Evolutionary conservation across 305 asterid species (phyloP), one percentile per base, ranked within the genome.

Genomic region (Fraxinus nigra): DNA sequence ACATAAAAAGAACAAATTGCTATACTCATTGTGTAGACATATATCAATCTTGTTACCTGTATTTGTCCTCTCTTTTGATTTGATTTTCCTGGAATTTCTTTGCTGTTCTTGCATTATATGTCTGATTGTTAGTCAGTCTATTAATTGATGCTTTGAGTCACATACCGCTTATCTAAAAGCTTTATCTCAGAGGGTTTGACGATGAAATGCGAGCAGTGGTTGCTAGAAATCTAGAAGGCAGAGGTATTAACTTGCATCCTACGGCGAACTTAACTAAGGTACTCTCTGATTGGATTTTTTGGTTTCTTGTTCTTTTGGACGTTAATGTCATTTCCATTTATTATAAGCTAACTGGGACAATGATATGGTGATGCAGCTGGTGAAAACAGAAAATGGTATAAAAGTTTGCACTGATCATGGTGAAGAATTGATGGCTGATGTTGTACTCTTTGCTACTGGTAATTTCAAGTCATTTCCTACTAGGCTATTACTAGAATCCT

Each of bases 371-470:
- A 43, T 88, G 90, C 93, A 97, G 99, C 90, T 97, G 83, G 94
- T 90, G 67, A 90, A 90, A 87, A 90, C 97, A 73, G 95, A 89
- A 61, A 87, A 85, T 82, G 98, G 98, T 78, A 86, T 97, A 83
- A 93, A 89, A 89, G 98, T 90, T 80, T 88, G 73, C 54, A 92
- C 98, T 0, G 98, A 94, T 85, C 95, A 88, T 76, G 98, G 98
- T 72, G 97, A 93, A 90, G 98, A 91, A 86, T 87, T 92, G 81
- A 82, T 87, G 77, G 99, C 97, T 37, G 99, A 97, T 89, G 98
- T 86, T 79, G 99, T 96, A 82, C 99, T 97, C 85, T 92, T 97
- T 87, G 99, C 99, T 84, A 97, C 98, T 13, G 99, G 99, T 97
- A 94, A 89, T 56, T 81, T 82, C 54, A 32, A 61, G 69, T 82